phyloP scores from a whole-genome alignment of 164 flowering plant species.

The Aristolochia fimbriata region DNA sequence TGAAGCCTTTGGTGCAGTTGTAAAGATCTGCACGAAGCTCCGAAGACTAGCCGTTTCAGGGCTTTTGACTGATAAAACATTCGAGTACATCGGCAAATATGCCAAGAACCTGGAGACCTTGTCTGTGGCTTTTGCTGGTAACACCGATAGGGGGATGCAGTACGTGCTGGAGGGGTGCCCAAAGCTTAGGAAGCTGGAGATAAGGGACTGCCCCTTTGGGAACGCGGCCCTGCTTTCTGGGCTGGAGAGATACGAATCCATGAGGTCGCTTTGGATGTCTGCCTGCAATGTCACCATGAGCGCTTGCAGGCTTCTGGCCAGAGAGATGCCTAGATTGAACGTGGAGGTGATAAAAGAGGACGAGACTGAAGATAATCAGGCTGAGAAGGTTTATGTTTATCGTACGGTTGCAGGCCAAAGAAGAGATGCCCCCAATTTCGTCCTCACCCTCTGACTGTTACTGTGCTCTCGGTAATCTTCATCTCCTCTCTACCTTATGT shows the following conservation, averaged over 20 bases:
- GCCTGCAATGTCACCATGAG: slow-evolving; percentile 57
- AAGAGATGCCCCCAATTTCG: slow-evolving; percentile 59
- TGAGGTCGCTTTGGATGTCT: slow-evolving; percentile 94
- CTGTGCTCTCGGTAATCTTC: too few relatives aligned
- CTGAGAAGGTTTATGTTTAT: slow-evolving; percentile 65
- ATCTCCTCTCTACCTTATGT: too few relatives aligned
- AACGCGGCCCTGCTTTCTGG: slow-evolving; percentile 61
- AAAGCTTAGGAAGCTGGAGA: slow-evolving; percentile 68
- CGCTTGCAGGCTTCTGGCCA: slow-evolving; percentile 48
- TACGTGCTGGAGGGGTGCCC: slow-evolving; percentile 61
- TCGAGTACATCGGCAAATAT: slow-evolving; percentile 64
- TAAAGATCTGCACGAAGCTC: slow-evolving; percentile 52
- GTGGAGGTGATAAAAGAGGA: slow-evolving; percentile 81
- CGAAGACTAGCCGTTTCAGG: slow-evolving; percentile 73
- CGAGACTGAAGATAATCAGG: slow-evolving; percentile 37
- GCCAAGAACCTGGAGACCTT: slow-evolving; percentile 66
- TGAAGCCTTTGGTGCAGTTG: slow-evolving; percentile 72
- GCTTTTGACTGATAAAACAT: slow-evolving; percentile 55
- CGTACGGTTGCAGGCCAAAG: slow-evolving; percentile 79
- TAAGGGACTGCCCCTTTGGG: slow-evolving; percentile 82
- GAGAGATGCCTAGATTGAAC: slow-evolving; percentile 60
- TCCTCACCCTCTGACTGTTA: slow-evolving; percentile 44
- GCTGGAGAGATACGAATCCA: slow-evolving; percentile 50
- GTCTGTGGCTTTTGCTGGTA: slow-evolving; percentile 84
- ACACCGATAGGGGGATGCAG: slow-evolving; percentile 57